phyloP scores from a whole-genome alignment of 331 rosid species.

The Ulmus americana region DNA sequence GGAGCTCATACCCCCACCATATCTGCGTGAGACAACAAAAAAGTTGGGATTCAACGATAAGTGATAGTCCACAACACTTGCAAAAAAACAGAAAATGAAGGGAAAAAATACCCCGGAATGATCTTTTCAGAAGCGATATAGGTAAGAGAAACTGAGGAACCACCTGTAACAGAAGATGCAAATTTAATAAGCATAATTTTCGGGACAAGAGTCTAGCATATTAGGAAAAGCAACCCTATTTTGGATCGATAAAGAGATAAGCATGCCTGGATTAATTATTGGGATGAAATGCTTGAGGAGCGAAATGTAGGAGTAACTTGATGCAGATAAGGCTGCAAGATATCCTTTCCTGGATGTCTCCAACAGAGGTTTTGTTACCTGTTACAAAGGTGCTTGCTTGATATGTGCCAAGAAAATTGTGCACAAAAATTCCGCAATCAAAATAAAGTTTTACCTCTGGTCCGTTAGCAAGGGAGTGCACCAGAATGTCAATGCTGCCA shows the following conservation, averaged over 20 bases:
- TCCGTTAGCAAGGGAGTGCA: constrained; percentile 94
- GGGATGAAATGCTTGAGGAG: constrained; percentile 80
- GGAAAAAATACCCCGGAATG: constrained; percentile 68
- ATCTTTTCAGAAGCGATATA: constrained; percentile 88
- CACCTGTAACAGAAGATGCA: constrained; percentile 46
- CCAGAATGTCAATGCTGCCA: constrained; percentile 86
- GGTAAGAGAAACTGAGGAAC: constrained; percentile 79
- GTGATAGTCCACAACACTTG: background rate
- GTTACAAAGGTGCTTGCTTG: constrained; percentile 13
- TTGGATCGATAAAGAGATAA: constrained; percentile 1
- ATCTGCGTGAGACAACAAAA: constrained; percentile 34
- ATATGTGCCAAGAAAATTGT: constrained; percentile 5
- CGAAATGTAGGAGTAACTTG: constrained; percentile 84
- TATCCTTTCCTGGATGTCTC: constrained; percentile 94
- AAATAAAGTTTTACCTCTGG: constrained; percentile 57
- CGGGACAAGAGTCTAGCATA: constrained; percentile 1
- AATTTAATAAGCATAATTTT: background rate
- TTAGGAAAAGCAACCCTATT: constrained; percentile 10
- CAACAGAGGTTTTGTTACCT: constrained; percentile 74
- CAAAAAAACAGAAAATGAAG: constrained; percentile 11
- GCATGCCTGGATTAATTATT: constrained; percentile 71
- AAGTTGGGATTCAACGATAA: constrained; percentile 3
- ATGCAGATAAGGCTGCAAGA: constrained; percentile 89
- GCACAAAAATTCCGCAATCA: background rate
- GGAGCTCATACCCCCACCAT: constrained; percentile 99